Conservation (phyloP, 306 rosid genomes). For the Astragalus glycyphyllos region DNA sequence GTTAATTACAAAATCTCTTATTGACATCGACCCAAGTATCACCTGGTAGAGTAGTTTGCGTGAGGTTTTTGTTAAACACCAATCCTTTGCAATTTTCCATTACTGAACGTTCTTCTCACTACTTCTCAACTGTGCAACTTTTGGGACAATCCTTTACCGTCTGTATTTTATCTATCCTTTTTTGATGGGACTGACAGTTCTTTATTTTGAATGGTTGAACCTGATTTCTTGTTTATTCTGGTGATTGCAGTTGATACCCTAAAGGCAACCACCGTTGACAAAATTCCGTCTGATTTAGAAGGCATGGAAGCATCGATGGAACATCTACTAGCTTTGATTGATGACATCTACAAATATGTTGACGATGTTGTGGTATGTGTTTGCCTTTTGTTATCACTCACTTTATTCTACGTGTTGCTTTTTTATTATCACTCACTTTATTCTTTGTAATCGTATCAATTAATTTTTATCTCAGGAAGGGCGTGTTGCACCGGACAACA, state of each 20-base stretch:
- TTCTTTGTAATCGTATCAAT: constrained; percentile 7
- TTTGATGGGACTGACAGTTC: not conserved
- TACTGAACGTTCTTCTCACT: not conserved
- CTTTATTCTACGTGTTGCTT: not conserved
- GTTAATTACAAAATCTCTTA: not conserved
- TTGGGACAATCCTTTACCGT: not conserved
- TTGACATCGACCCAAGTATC: not conserved
- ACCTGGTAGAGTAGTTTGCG: not conserved
- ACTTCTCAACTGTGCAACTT: not conserved
- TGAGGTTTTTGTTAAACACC: not conserved
- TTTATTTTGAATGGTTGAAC: constrained; percentile 3
- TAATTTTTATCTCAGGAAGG: constrained; percentile 70
- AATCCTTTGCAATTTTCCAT: not conserved
- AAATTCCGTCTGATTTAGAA: constrained; percentile 95
- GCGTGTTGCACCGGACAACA: constrained; percentile 72
- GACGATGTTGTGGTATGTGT: constrained; percentile 82
- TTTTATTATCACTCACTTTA: not conserved
- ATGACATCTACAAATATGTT: constrained; percentile 88
- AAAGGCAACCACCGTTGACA: constrained; percentile 78
- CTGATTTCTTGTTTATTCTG: constrained; percentile 37
- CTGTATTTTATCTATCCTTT: not conserved
- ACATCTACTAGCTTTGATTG: constrained; percentile 79
- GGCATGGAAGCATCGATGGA: constrained; percentile 98
- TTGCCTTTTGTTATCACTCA: not conserved
- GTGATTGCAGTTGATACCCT: constrained; percentile 71